These are phyloP conservation scores for Candida saitoana DNA, from an alignment of 805 yeast genomes.

Conservation along the genomic window DNA sequence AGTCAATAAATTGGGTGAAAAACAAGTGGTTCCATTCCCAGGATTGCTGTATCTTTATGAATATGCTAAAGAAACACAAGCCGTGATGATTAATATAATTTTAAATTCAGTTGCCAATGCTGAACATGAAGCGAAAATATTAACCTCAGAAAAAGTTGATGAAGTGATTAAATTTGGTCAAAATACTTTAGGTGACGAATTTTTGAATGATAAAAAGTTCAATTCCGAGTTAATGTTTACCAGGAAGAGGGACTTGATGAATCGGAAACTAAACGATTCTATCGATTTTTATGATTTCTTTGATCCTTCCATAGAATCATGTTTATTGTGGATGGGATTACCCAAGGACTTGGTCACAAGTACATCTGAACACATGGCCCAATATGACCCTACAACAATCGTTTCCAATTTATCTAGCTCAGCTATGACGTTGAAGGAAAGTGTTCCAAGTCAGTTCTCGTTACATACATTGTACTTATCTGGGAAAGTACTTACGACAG, in stretches of 20 bases:
- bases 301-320: constrained; percentile 68
- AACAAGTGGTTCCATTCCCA: constrained; percentile 50
- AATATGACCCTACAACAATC: constrained; percentile 30
- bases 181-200: constrained; percentile 58
- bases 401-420: constrained; percentile 27
- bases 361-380: constrained; percentile 25
- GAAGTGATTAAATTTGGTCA: constrained; percentile 62
- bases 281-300: constrained; percentile 71
- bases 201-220: constrained; percentile 57
- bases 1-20: constrained; percentile 48
- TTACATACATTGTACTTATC: constrained; percentile 39
- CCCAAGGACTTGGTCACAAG: constrained; percentile 25
- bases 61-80: constrained; percentile 68
- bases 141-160: constrained; percentile 58
- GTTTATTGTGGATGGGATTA: constrained; percentile 44
- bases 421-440: constrained; percentile 28
- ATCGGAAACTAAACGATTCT: constrained; percentile 54
- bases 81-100: constrained; percentile 61
- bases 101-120: constrained; percentile 57
- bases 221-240: constrained; percentile 80
- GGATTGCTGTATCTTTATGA: constrained; percentile 64
- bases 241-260: constrained; percentile 58
- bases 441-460: constrained; percentile 35
- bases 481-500: constrained; percentile 36
- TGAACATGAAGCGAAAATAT: constrained; percentile 63